These are phyloP conservation scores for Starmerella vitae DNA, from an alignment of 805 yeast genomes.

Conservation along the genomic window DNA sequence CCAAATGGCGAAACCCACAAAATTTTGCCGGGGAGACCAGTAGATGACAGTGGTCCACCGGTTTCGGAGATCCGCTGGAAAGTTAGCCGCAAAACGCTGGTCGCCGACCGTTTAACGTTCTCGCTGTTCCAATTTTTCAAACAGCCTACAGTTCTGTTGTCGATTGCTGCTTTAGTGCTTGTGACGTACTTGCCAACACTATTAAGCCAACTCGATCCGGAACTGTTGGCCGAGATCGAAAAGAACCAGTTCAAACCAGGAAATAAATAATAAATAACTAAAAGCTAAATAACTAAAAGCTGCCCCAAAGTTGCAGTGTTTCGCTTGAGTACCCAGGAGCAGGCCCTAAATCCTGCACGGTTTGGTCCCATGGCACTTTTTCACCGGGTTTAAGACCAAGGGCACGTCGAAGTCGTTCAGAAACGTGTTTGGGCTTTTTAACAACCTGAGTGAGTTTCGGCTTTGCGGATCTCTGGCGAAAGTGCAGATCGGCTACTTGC, in stretches of 20 bases:
- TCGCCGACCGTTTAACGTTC: conserved; percentile 23
- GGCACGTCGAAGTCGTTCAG: conserved; percentile 50
- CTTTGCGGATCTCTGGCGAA: conserved; percentile 2
- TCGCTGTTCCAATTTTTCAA: conserved; percentile 24
- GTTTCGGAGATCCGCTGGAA: conserved; percentile 17
- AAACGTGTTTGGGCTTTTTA: conserved; percentile 54
- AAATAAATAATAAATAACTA: not conserved
- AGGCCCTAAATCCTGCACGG: conserved; percentile 57
- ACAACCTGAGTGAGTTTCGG: conserved; percentile 7
- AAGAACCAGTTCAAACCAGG: conserved; percentile 12
- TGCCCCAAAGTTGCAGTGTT: conserved; percentile 7
- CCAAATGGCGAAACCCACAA: conserved; percentile 20
- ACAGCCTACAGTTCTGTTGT: conserved; percentile 28
- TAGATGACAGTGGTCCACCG: conserved; percentile 23
- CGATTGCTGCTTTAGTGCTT: conserved; percentile 25
- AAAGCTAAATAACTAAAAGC: not conserved
- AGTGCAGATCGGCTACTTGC: conserved; percentile 36
- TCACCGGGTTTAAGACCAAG: conserved; percentile 47
- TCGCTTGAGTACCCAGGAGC: conserved; percentile 72
- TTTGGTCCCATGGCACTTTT: conserved; percentile 69
- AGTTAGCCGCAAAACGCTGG: conserved; percentile 8
- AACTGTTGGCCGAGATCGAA: conserved; percentile 25
- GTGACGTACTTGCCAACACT: conserved; percentile 27
- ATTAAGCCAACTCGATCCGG: conserved; percentile 27
- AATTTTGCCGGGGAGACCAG: conserved; percentile 23